Evolutionary conservation across 306 rosid genomes (phyloP).

Genomic region (Sicyos edulis): DNA sequence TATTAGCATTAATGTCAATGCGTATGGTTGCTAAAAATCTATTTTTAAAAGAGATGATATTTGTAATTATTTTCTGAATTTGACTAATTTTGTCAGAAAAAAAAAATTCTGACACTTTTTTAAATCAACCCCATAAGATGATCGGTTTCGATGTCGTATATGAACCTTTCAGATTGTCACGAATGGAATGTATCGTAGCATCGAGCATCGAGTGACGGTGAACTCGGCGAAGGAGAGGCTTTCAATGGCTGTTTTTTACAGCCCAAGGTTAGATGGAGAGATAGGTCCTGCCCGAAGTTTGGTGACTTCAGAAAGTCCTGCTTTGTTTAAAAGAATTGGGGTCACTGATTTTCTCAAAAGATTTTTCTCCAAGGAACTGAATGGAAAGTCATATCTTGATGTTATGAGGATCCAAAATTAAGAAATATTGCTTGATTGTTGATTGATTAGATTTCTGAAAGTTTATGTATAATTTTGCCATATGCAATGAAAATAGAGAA

Average conservation of each 20-base stretch:
- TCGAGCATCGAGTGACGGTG: conserved; percentile 32
- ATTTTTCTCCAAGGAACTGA: conserved; percentile 16
- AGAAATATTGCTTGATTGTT: background rate
- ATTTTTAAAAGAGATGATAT: no score
- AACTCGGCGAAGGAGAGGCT: conserved; percentile 23
- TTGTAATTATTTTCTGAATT: no score
- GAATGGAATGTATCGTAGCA: conserved; percentile 41
- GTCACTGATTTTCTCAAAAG: conserved; percentile 14
- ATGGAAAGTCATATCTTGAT: no score
- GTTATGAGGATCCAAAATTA: conserved; percentile 22
- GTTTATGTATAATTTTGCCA: no score
- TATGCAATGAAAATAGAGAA: no score
- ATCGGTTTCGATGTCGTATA: background rate
- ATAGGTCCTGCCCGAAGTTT: conserved; percentile 39
- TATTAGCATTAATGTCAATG: no score
- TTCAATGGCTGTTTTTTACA: conserved; percentile 31
- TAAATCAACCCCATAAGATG: background rate
- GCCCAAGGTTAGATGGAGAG: conserved; percentile 32
- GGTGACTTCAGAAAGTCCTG: conserved; percentile 21
- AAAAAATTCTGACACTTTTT: background rate
- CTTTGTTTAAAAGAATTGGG: conserved; percentile 28
- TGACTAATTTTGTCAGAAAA: no score
- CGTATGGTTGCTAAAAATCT: no score
- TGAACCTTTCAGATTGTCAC: conserved; percentile 34
- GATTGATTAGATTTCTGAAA: background rate